Base-by-base conservation (phyloP, 352 stramenopile species). In the Phytopythium delawarense region DNA sequence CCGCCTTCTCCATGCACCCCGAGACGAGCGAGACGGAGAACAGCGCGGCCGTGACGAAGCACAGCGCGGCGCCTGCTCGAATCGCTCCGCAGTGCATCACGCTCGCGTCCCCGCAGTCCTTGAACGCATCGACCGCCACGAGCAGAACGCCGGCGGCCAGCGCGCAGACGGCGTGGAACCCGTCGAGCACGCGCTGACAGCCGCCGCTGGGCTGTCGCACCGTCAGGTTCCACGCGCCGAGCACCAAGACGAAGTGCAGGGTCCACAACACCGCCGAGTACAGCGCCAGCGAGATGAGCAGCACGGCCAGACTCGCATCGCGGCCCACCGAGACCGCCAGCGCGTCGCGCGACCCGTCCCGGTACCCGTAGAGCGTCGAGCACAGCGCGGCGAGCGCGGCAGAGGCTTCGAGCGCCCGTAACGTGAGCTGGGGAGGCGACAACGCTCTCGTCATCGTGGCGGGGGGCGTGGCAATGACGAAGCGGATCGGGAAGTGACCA, bases 181-280 rank as follows among this genome's bases (percentile, higher is more conserved):
- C 61, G 34, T 75, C 69, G 1, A 64, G 34, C 13, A 67, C n/a
- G 15, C 69, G 65, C 50, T 75, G 69, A 44, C 44, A 70, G 51
- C 15, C 37, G 12, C 68, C 58, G 8, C 53, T 70, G 18, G 69
- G 69, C 3, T 49, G 46, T 32, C 32, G 50, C 9, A 53, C 23
- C 42, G 61, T 57, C 59, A 87, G 75, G 56, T 89, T 78, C 21
- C 87, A 75, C 20, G 91, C 70, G 25, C 83, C 81, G 1, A 96
- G 65, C 30, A 94, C 71, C n/a, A 96, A 64, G 44, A 81, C 86
- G 67, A 94, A 94, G 66, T 89, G 88, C 37, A 81, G 44, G n/a
- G 79, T 71, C 66, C 75, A 87, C 2, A 89, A 60, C 11, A 88
- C 45, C 35, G 73, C 66, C 57, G 76, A 81, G 62, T 90, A 92